These are phyloP conservation scores for Clarireedia homoeocarpa DNA, from an alignment of 2,329 filamentous ascomycete genomes.

Conservation along the genomic window DNA sequence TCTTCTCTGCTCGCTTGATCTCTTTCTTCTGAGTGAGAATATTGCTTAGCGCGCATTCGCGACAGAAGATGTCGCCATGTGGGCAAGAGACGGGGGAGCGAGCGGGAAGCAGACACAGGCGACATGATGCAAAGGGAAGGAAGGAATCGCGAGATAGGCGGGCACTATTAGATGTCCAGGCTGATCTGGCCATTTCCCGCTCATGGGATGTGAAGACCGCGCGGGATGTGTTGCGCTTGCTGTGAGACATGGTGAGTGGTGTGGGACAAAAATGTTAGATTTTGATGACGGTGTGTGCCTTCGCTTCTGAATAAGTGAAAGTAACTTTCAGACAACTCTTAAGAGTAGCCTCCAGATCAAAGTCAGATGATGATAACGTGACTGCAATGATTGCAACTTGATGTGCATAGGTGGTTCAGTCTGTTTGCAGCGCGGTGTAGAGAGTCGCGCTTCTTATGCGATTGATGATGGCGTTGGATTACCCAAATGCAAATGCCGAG, in stretches of 20 bases:
- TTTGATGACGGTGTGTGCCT: too few relatives aligned
- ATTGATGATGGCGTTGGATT: too few relatives aligned
- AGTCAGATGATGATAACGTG: too few relatives aligned
- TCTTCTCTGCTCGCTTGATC: constrained; percentile 71
- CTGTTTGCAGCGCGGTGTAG: too few relatives aligned
- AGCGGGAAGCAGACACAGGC: constrained; percentile 75
- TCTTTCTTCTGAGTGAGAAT: constrained; percentile 89
- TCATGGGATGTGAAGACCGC: constrained; percentile 93
- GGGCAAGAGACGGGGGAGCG: constrained; percentile 76
- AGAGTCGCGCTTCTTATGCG: too few relatives aligned
- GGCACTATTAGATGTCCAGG: constrained; percentile 77
- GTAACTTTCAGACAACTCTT: too few relatives aligned
- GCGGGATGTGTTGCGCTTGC: constrained; percentile 84
- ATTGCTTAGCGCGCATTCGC: constrained; percentile 86
- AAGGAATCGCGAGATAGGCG: constrained; percentile 86
- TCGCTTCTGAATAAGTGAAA: too few relatives aligned
- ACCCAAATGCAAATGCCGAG: too few relatives aligned
- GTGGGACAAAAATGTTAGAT: accelerated
- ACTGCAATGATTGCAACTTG: too few relatives aligned
- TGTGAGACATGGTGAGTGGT: constrained; percentile 36
- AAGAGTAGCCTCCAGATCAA: too few relatives aligned
- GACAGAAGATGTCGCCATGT: constrained; percentile 86
- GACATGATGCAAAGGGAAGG: constrained; percentile 82
- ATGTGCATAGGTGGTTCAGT: too few relatives aligned
- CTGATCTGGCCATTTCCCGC: constrained; percentile 69